Base-by-base conservation (phyloP, 1,139 yeast species). In the Zygosaccharomyces sapae region DNA sequence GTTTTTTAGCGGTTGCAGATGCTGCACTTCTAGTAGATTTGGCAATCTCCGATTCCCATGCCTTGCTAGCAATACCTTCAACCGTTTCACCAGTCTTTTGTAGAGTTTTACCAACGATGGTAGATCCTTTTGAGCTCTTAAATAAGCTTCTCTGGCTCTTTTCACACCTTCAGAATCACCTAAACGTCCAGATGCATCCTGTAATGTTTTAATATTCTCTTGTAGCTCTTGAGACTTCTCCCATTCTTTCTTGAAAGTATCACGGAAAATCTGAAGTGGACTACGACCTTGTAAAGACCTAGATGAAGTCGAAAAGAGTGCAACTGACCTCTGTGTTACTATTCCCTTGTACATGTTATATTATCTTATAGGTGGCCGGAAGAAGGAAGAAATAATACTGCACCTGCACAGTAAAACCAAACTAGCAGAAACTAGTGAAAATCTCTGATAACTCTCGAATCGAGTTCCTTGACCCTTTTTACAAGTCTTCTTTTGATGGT, bases 11-110 rank as follows among this genome's bases (percentile, higher is more conserved):
- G 8, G 97, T 81, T 46, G 79, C 78, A 53, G 77, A 77, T 10
- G 89, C 94, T 0, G 89, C 88, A 37, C 81, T 76, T 64, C 98
- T 79, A 13, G 96, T 92, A 44, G 83, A 86, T 68, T 84, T 83
- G 54, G 96, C 92, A 42, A 92, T 86, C 30, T 92, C 89, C 1
- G 97, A 88, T 53, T 94, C 97, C 99, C 99, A 94, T 0, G 97
- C 97, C 53, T 83, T 83, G 40, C 79, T 76, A 3, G 97, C 98
- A 38, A 82, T 95, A 48, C 79, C 83, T 46, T 97, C 97, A 27
- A 92, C 88, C 31, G 83, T 94, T 61, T 86, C 88, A n/a, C 97
- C 97, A 2, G 97, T 92, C 70, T 86, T 86, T 58, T 81, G 79
- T 49, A 89, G 80, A 39, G 89, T 86, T 65, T 84, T 80, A 3